Evolutionary conservation across 768 basidiomycete genomes (phyloP).

Genomic region (Ramaria sp.): DNA sequence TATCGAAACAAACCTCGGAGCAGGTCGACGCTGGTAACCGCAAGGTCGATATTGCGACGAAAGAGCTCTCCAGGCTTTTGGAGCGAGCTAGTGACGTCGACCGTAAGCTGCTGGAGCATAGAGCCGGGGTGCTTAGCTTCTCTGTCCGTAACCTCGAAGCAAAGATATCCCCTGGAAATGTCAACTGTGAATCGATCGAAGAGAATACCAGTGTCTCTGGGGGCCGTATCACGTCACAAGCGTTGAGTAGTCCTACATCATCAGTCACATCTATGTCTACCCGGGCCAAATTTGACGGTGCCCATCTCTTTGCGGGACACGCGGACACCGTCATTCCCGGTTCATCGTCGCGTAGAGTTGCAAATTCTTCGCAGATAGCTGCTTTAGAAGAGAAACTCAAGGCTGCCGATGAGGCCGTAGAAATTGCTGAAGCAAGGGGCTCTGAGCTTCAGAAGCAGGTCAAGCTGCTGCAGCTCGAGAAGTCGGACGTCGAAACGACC

Average conservation of each 20-base stretch:
- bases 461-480: slow-evolving; percentile 46
- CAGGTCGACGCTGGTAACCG: slow-evolving; percentile 65
- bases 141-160: slow-evolving; percentile 57
- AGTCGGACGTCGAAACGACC: slow-evolving; percentile 55
- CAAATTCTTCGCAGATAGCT: slow-evolving; percentile 29
- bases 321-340: slow-evolving; percentile 49
- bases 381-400: slow-evolving; percentile 57
- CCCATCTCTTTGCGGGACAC: slow-evolving; percentile 80
- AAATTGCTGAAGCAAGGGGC: slow-evolving; percentile 51
- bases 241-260: slow-evolving; percentile 18
- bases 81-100: slow-evolving; percentile 54
- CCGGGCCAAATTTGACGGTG: slow-evolving; percentile 63
- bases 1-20: slow-evolving; percentile 55
- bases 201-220: slow-evolving; percentile 27
- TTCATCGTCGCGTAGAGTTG: slow-evolving; percentile 13
- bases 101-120: slow-evolving; percentile 64
- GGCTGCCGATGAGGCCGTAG: slow-evolving; percentile 46
- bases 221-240: neutral
- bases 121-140: slow-evolving; percentile 69
- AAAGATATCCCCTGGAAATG: slow-evolving; percentile 24
- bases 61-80: slow-evolving; percentile 58
- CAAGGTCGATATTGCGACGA: slow-evolving; percentile 61
- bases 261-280: slow-evolving; percentile 35
- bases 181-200: slow-evolving; percentile 33
- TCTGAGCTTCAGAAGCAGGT: slow-evolving; percentile 43